Conservation (phyloP, 306 rosid genomes). For the Dryas alaskensis region DNA sequence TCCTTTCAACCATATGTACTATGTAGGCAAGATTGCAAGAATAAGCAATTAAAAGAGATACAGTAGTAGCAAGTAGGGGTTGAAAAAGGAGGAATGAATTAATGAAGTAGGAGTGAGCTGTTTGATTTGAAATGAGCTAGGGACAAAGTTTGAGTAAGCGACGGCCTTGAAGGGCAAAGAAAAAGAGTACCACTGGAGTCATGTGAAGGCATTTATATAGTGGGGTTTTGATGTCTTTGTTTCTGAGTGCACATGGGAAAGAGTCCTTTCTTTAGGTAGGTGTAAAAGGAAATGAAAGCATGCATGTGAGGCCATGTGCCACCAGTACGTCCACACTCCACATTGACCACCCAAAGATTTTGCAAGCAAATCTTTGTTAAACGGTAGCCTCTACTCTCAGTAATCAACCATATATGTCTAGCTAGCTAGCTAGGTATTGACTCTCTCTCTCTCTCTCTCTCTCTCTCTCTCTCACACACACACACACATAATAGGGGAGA, state of each 20-base stretch:
- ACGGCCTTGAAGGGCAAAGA: slow-evolving; percentile 29
- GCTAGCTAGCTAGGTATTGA: too few relatives aligned
- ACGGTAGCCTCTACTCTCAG: slow-evolving; percentile 9
- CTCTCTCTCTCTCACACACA: not conserved
- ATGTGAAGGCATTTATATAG: slow-evolving; percentile 76
- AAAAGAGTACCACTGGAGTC: slow-evolving; percentile 42
- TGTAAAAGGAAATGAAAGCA: slow-evolving; percentile 45
- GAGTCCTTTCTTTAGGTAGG: slow-evolving; percentile 42
- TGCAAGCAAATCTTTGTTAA: slow-evolving; percentile 28
- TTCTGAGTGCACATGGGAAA: slow-evolving; percentile 64
- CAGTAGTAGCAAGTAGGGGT: not conserved
- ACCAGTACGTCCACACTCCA: slow-evolving; percentile 16
- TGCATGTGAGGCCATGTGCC: slow-evolving; percentile 87
- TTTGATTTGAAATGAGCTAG: slow-evolving; percentile 48
- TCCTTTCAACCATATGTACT: too few relatives aligned
- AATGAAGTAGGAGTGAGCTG: slow-evolving; percentile 37
- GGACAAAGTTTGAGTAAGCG: slow-evolving; percentile 26
- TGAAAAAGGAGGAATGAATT: not conserved
- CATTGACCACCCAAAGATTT: slow-evolving; percentile 38
- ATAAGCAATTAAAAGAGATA: too few relatives aligned
- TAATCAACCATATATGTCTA: too few relatives aligned
- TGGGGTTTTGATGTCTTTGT: slow-evolving; percentile 57
- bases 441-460: not conserved
- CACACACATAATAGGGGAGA: too few relatives aligned
- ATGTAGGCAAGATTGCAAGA: too few relatives aligned